Evolutionary conservation across 176 grass and related monocot species (phyloP).

Genomic region (Musa itinerans): DNA sequence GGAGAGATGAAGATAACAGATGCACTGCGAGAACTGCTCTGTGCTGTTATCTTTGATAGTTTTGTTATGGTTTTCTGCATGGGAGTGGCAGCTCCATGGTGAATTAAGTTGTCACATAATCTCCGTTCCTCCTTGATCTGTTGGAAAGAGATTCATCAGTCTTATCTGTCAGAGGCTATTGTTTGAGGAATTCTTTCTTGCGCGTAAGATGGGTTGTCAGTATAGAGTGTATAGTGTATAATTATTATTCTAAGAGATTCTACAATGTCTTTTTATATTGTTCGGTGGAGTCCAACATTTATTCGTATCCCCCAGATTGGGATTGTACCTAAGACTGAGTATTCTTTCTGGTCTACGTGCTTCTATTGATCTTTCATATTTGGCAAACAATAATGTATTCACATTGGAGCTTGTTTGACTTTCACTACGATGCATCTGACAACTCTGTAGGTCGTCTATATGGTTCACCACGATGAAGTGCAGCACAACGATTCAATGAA

Average conservation of each 20-base stretch:
- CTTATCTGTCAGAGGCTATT: neutral
- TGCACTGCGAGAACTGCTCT: neutral
- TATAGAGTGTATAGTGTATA: slow-evolving; percentile 12
- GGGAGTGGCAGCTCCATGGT: neutral
- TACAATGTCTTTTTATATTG: neutral
- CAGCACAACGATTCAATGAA: no score
- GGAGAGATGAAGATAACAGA: slow-evolving; percentile 1
- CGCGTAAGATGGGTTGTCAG: neutral
- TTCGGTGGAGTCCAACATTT: neutral
- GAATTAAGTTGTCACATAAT: neutral
- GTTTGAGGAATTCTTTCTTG: slow-evolving; percentile 4
- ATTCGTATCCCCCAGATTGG: no score
- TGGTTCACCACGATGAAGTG: no score
- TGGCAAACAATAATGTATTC: neutral
- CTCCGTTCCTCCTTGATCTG: neutral
- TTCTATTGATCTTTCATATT: neutral
- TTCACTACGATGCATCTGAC: no score
- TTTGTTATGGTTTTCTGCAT: neutral
- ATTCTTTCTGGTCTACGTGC: neutral
- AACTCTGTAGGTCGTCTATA: no score
- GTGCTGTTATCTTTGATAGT: slow-evolving; percentile 1
- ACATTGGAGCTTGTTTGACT: no score
- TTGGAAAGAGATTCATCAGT: neutral
- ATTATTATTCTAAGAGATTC: neutral
- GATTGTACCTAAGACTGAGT: neutral